These are phyloP conservation scores for Fusarium sterilihyphosum DNA, from an alignment of 2,329 filamentous ascomycete genomes.

Conservation along the genomic window DNA sequence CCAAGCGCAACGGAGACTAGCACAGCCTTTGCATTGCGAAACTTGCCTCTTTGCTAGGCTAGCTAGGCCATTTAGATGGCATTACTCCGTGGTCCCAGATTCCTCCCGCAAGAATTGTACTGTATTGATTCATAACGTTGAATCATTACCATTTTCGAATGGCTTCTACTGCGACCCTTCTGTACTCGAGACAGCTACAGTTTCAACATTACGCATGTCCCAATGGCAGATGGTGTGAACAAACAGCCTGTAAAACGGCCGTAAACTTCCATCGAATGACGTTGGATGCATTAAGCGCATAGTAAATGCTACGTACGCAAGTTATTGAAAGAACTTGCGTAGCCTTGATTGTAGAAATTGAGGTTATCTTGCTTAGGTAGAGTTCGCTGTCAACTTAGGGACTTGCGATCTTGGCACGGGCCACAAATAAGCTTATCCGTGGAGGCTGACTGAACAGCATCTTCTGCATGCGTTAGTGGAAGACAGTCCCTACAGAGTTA, in stretches of 20 bases:
- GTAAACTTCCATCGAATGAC: not conserved
- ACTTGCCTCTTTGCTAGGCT: not conserved
- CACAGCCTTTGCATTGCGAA: not conserved
- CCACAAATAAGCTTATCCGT: slow-evolving; percentile 9
- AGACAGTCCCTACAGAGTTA: not conserved
- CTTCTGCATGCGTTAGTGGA: not conserved
- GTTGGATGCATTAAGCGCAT: not conserved
- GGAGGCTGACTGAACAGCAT: not conserved
- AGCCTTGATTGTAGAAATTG: not conserved
- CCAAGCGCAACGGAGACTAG: not conserved
- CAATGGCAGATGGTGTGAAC: not conserved
- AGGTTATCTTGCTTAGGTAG: not conserved
- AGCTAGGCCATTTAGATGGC: not conserved
- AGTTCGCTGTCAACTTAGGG: not conserved
- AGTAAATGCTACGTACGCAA: no score
- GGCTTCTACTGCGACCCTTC: not conserved
- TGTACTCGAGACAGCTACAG: not conserved
- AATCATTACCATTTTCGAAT: not conserved
- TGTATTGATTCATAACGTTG: not conserved
- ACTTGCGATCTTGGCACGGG: slow-evolving; percentile 3
- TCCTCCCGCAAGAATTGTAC: not conserved
- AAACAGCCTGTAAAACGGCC: not conserved
- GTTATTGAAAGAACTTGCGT: not conserved
- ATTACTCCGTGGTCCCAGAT: not conserved
- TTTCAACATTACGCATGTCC: not conserved